Evolutionary conservation across 2,329 filamentous ascomycete species (phyloP), one percentile per base, ranked within the genome.

Genomic region (Aspergillus floridensis): DNA sequence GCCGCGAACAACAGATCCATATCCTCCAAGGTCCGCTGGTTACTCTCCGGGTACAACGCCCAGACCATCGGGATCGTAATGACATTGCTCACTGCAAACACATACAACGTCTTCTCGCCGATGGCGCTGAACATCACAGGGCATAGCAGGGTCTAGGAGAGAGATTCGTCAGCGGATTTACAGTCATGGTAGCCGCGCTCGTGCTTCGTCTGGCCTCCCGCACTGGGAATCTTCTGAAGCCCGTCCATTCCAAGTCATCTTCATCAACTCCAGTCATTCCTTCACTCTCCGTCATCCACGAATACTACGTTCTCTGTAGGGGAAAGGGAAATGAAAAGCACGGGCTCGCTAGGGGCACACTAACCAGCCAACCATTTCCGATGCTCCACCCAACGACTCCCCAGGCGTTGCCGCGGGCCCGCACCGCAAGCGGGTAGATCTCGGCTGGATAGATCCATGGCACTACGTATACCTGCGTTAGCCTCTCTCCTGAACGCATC

Each of bases 321-420:
- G 26, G 7, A 29, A 10, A 29, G 26, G 2, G 3, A 8, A 6
- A 29, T 0, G 26, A 48, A 49, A 65, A 56, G 22, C 61, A 72
- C 46, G 72, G 60, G 54, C 50, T 35, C 49, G 26, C 26, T 29
- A 29, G 26, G 26, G 26, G 26, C 7, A 29, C 12, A 69, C 76
- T 68, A 61, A 79, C 76, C 63, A 83, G 72, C 86, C 86, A 89
- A 16, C 88, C 88, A 64, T 91, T 91, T 0, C 89, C 89, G 53
- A 92, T 90, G 14, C 81, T 85, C 89, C 89, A 92, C 0, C 89
- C 89, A 0, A 91, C 83, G 0, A 92, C 88, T 21, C 89, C 88
- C 83, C 86, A 91, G 0, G 89, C 88, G 61, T 91, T 92, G 5
- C 89, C 89, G 65, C 88, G 88, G 1, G 89, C 89, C 22, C 89